These are phyloP conservation scores for Globisporangium rhizosaccharum DNA, from an alignment of 352 stramenopile genomes.

Conservation along the genomic window DNA sequence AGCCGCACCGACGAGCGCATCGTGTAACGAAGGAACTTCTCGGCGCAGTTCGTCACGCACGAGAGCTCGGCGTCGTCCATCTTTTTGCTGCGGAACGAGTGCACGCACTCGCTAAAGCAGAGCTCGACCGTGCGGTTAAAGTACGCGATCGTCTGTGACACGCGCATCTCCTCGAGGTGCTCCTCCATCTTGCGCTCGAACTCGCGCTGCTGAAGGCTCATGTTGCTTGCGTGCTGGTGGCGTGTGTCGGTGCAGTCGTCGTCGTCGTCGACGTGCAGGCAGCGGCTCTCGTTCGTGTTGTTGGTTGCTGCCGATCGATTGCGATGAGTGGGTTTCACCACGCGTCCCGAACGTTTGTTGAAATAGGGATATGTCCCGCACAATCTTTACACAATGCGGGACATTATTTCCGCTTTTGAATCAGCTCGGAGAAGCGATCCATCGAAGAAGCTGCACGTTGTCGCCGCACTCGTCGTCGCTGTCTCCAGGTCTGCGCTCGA, in stretches of 20 bases:
- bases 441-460: background rate
- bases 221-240: constrained; percentile 14
- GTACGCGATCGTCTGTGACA: constrained; percentile 85
- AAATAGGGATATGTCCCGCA: too few species aligned
- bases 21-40: constrained; percentile 90
- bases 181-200: constrained; percentile 89
- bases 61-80: constrained; percentile 86
- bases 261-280: background rate
- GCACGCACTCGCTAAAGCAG: constrained; percentile 87
- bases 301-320: background rate
- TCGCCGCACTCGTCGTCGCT: background rate
- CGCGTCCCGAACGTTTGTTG: background rate
- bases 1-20: constrained; percentile 87
- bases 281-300: background rate
- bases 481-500: too few species aligned
- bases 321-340: constrained; percentile 8
- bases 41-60: constrained; percentile 85
- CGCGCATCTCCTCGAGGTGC: constrained; percentile 89
- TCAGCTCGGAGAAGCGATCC: constrained; percentile 3
- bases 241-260: background rate
- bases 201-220: constrained; percentile 62
- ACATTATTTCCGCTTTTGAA: too few species aligned
- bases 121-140: constrained; percentile 89
- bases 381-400: too few species aligned
- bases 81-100: constrained; percentile 90